Percentiles rank a stretch among this genome's conserved stretches.
Evolutionary conservation across 2,329 filamentous ascomycete genomes (phyloP).

Genomic region (Leptographium procerum): DNA sequence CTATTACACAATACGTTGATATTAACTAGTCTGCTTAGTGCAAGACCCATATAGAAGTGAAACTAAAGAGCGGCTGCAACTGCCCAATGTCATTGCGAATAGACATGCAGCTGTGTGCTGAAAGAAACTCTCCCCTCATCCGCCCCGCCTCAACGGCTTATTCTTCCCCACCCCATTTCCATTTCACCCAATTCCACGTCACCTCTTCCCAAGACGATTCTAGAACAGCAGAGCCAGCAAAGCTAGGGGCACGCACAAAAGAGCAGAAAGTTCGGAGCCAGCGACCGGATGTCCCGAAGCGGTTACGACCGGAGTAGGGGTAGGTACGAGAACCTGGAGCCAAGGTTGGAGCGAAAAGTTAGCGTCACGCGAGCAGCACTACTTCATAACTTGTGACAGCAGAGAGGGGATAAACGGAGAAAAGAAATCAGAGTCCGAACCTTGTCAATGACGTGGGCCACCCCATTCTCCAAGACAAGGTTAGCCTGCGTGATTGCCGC

Average conservation of each 20-base stretch:
- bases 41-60: neutral
- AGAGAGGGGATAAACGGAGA: neutral
- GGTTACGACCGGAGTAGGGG: neutral
- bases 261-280: neutral
- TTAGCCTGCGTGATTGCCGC: conserved; percentile 15
- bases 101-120: neutral
- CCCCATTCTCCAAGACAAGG: conserved; percentile 14
- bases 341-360: neutral
- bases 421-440: neutral
- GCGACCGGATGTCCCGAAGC: neutral
- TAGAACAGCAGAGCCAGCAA: neutral
- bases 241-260: neutral
- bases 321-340: neutral
- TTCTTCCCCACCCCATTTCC: too few species aligned
- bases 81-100: neutral
- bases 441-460: conserved; percentile 16
- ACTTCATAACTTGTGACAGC: too few species aligned
- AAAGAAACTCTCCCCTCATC: neutral
- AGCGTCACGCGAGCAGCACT: neutral
- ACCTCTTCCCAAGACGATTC: neutral
- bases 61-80: neutral
- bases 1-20: neutral
- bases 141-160: neutral
- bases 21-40: neutral
- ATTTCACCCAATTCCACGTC: neutral